Evolutionary conservation across 2,329 filamentous ascomycete species (phyloP).

Genomic region (Neoarthrinium moseri): DNA sequence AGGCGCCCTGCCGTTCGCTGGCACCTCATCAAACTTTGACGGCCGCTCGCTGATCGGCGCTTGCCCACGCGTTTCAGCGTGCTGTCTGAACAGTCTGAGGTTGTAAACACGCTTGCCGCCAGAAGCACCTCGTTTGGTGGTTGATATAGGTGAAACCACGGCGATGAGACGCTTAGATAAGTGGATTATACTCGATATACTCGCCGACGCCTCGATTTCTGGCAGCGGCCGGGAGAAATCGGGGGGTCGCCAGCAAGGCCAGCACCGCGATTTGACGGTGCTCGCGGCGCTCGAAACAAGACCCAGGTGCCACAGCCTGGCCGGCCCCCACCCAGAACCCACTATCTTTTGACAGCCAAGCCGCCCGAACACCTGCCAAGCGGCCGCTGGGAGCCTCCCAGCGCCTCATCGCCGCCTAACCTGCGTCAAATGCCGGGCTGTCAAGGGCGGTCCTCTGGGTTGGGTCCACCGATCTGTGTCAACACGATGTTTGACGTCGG

Average conservation of each 20-base stretch:
- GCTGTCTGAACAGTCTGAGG: too few relatives aligned
- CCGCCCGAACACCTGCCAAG: slow-evolving; percentile 6
- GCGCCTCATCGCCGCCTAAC: not conserved
- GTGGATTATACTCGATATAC: not conserved
- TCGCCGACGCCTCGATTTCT: not conserved
- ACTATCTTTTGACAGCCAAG: slow-evolving; percentile 7
- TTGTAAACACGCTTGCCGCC: too few relatives aligned
- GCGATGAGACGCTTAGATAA: not conserved
- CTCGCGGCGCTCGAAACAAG: not conserved
- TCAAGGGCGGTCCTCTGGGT: not conserved
- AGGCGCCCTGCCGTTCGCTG: too few relatives aligned
- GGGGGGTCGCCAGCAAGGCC: not conserved
- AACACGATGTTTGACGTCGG: not conserved
- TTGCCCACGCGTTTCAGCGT: too few relatives aligned
- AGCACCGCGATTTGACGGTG: too few relatives aligned
- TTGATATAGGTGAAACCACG: not conserved
- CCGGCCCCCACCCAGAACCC: slow-evolving; percentile 3
- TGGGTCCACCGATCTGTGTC: slow-evolving; percentile 1
- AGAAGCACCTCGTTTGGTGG: too few relatives aligned
- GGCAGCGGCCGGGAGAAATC: not conserved
- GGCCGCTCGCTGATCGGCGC: too few relatives aligned
- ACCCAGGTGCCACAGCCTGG: not conserved
- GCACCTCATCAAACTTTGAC: too few relatives aligned
- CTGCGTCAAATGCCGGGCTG: too few relatives aligned
- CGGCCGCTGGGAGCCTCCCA: slow-evolving; percentile 4